phyloP scores from a whole-genome alignment of 345 rosid genomes.

The Brassica incana region DNA sequence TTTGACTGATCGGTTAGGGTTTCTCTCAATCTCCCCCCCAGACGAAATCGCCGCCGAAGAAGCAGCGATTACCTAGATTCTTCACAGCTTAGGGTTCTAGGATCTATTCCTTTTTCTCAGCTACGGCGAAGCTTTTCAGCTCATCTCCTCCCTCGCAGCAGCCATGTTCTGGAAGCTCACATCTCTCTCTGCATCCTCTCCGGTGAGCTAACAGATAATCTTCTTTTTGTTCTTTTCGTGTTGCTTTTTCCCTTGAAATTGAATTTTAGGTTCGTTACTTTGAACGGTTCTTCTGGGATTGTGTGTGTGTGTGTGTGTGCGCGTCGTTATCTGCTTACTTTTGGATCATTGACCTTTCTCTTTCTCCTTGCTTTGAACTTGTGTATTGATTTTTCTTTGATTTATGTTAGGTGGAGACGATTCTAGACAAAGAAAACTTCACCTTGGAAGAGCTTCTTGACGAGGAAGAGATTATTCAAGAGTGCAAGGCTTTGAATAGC shows the following conservation, averaged over 20 bases:
- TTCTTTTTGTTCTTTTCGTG: neutral
- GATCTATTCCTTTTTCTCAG: conserved; percentile 51
- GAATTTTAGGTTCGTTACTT: too few relatives aligned
- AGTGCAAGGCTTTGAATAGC: conserved; percentile 96
- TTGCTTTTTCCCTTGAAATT: neutral
- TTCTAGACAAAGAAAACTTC: conserved; percentile 86
- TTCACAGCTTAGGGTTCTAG: conserved; percentile 42
- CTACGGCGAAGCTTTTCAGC: conserved; percentile 26
- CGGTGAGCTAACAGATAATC: conserved; percentile 55
- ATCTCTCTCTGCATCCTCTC: conserved; percentile 82
- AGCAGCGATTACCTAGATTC: conserved; percentile 41
- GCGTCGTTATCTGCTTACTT: too few relatives aligned
- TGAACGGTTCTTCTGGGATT: too few relatives aligned
- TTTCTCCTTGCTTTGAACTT: neutral
- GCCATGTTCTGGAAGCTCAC: conserved; percentile 98
- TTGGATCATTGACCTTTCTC: too few relatives aligned
- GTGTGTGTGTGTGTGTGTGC: too few relatives aligned
- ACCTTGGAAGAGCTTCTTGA: conserved; percentile 97
- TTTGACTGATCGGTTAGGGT: conserved; percentile 30
- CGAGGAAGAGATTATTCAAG: conserved; percentile 99
- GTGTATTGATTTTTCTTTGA: conserved; percentile 16
- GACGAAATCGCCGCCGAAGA: neutral
- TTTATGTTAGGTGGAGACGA: conserved; percentile 70
- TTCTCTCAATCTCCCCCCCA: conserved; percentile 14
- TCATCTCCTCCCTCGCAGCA: conserved; percentile 8